Evolutionary conservation across 805 yeast species (phyloP), one percentile per base, ranked within the genome.

Genomic region (Pichia nanzhaoensis): DNA sequence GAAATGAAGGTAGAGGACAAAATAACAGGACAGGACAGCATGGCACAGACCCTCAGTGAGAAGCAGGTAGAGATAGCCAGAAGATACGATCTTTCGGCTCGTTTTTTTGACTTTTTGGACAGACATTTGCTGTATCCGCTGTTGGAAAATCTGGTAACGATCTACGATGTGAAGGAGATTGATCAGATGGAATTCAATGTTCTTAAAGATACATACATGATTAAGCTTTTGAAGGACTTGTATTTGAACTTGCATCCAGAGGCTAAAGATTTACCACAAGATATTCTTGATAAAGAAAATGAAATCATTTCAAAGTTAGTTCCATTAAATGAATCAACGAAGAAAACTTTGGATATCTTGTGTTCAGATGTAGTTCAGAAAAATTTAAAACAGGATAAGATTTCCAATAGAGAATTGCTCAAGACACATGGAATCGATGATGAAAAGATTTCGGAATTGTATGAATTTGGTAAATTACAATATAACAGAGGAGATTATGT

Each of bases 401-500:
- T 68, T n/a, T 69, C 69, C 50, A 78, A 78, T 59, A 66, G 73
- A 55, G 67, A 68, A 43, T 57, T 78, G 46, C 66, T 69, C 47
- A 64, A 63, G 46, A 63, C 67, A 37, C 71, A 71, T 58, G 68
- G 68, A 36, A 72, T 77, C 50, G 65, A 68, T 22, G 76, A 73
- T 48, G 73, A 64, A 14, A 70, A 69, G 59, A 74, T 76, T 51
- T 62, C 71, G 49, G 73, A 68, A 46, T 63, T 78, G 39, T 79
- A 75, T 59, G 73, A 75, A 51, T 77, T 72, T 60, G 84, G 82
- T 42, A 77, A 77, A 57, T 70, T 77, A 54, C 81, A 78, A 59
- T 79, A 77, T 62, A 75, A 77, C 62, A 70, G 79, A 59, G 84
- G 84, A 52, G 78, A 77, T 55, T 79, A 78, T 60, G 72, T 63